phyloP scores from a whole-genome alignment of 495 filamentous ascomycete genomes.

The Talaromyces wortmannii region DNA sequence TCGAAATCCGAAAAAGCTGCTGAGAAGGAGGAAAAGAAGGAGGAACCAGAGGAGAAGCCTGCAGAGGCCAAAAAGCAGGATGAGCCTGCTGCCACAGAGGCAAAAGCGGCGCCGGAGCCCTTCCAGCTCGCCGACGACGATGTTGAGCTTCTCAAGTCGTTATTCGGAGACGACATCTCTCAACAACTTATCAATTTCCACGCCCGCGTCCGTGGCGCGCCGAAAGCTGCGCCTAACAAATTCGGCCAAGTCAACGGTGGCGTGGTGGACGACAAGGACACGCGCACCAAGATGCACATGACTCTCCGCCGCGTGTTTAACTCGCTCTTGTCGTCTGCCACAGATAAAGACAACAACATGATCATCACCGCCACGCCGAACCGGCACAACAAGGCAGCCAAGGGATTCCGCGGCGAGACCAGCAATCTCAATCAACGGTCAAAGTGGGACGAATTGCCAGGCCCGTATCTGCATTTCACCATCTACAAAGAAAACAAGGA shows the following conservation, averaged over 20 bases:
- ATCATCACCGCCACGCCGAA: conserved; percentile 44
- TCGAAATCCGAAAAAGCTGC: not conserved
- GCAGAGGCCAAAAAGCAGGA: not conserved
- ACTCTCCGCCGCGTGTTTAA: conserved; percentile 62
- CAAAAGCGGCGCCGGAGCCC: conserved; percentile 4
- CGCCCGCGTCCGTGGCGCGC: conserved; percentile 32
- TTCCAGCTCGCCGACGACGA: conserved; percentile 42
- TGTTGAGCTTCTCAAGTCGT: conserved; percentile 29
- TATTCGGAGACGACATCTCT: conserved; percentile 36
- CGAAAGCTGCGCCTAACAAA: conserved; percentile 31
- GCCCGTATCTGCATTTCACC: conserved; percentile 83
- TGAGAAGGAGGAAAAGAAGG: conserved; percentile 5
- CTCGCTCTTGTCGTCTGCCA: conserved; percentile 57
- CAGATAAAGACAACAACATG: conserved; percentile 52
- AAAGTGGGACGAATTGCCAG: conserved; percentile 59
- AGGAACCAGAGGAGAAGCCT: not conserved
- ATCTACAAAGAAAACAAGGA: conserved; percentile 98
- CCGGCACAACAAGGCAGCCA: conserved; percentile 26
- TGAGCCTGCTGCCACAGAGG: conserved; percentile 3
- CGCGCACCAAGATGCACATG: conserved; percentile 59
- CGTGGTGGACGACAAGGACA: conserved; percentile 47
- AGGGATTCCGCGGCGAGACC: conserved; percentile 20
- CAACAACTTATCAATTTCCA: conserved; percentile 34
- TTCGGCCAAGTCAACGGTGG: conserved; percentile 30
- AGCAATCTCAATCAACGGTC: conserved; percentile 22